Percentiles rank a stretch among this genome's conserved stretches.
phyloP scores from a whole-genome alignment of 495 filamentous ascomycete genomes.

The Mytilinidion resinicola region DNA sequence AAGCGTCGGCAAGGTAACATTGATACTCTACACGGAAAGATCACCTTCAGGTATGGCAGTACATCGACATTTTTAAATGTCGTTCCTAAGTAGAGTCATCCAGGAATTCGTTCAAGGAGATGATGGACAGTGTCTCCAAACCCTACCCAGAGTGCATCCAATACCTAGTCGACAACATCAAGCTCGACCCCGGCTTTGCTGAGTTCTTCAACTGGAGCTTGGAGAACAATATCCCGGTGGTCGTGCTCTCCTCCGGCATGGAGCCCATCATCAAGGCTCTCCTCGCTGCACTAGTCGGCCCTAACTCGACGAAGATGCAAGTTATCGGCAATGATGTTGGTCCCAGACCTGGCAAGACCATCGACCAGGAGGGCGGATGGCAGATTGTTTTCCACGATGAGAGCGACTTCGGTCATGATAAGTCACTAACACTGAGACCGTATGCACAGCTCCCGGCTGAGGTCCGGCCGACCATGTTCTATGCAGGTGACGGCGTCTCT shows the following conservation, averaged over 20 bases:
- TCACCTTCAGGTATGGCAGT: slow-evolving; percentile 59
- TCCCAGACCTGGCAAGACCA: slow-evolving; percentile 59
- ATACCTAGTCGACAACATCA: slow-evolving; percentile 70
- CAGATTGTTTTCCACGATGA: slow-evolving; percentile 82
- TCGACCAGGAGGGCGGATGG: slow-evolving; percentile 77
- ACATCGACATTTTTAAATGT: not conserved
- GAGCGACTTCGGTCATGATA: slow-evolving; percentile 87
- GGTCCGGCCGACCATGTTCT: slow-evolving; percentile 70
- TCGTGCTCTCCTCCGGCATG: slow-evolving; percentile 89
- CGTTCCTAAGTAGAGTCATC: not conserved
- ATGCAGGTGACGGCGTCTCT: slow-evolving; percentile 86
- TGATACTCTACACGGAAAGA: slow-evolving; percentile 60
- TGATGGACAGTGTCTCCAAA: slow-evolving; percentile 74
- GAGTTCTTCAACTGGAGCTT: slow-evolving; percentile 78
- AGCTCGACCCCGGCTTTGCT: slow-evolving; percentile 77
- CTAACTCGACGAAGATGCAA: slow-evolving; percentile 63
- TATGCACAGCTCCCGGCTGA: slow-evolving; percentile 64
- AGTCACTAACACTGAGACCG: slow-evolving; percentile 76
- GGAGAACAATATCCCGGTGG: slow-evolving; percentile 79
- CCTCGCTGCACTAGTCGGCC: slow-evolving; percentile 69
- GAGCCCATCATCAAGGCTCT: slow-evolving; percentile 80
- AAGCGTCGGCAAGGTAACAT: slow-evolving; percentile 60
- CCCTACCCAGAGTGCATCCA: slow-evolving; percentile 77
- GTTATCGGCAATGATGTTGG: slow-evolving; percentile 81
- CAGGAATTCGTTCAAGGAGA: slow-evolving; percentile 74